phyloP scores from a whole-genome alignment of 441 rosid genomes.

The Brassica balearica region DNA sequence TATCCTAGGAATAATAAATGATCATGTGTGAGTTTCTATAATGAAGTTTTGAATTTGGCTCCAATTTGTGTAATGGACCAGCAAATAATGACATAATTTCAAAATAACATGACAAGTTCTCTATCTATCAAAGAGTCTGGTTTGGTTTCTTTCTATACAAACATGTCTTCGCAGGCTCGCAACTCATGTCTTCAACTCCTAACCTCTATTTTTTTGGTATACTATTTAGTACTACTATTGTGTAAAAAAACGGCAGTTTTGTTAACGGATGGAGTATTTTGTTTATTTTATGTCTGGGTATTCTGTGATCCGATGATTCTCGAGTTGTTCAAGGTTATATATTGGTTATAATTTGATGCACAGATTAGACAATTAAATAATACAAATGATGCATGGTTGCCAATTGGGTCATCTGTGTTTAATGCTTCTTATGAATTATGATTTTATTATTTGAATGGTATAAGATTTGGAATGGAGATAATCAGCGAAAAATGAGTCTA shows the following conservation, averaged over 20 bases:
- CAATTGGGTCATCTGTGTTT: background rate
- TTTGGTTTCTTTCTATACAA: conserved; percentile 36
- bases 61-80: conserved; percentile 28
- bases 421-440: conserved; percentile 10
- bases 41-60: conserved; percentile 29
- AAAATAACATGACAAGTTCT: conserved; percentile 40
- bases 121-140: conserved; percentile 28
- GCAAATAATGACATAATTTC: conserved; percentile 37
- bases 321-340: background rate
- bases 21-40: conserved; percentile 21
- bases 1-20: conserved; percentile 40
- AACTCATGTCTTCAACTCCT: conserved; percentile 22
- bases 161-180: conserved; percentile 37
- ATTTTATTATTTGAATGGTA: background rate
- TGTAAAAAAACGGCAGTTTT: background rate
- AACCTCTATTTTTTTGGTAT: background rate
- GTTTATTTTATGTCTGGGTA: conserved; percentile 5
- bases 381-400: background rate
- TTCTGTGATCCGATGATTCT: conserved; percentile 6
- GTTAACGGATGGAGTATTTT: background rate
- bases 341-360: conserved; percentile 4
- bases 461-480: background rate
- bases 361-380: conserved; percentile 1
- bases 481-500: background rate
- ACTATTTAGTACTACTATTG: background rate